Percentiles rank a stretch among this genome's conserved stretches.
These are phyloP conservation scores for Phalaenopsis aphrodite DNA, from an alignment of 106 monocot genomes.

Conservation along the genomic window DNA sequence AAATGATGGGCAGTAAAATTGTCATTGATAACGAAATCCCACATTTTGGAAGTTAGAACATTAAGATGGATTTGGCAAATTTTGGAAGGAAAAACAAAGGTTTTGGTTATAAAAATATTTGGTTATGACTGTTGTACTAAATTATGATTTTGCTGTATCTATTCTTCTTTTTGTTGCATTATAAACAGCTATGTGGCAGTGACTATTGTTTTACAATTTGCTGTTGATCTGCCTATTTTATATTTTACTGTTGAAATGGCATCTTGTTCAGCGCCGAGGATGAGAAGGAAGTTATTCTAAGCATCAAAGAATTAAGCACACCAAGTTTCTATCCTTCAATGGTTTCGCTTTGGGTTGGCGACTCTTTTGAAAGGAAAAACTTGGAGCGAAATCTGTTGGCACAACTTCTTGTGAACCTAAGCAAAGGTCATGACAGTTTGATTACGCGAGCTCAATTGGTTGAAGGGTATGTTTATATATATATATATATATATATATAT, in stretches of 20 bases:
- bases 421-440: slow-evolving; percentile 39
- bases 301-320: slow-evolving; percentile 72
- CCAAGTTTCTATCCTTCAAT: slow-evolving; percentile 63
- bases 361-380: slow-evolving; percentile 89
- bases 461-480: slow-evolving; percentile 45
- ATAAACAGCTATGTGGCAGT: not conserved
- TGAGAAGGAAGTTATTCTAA: slow-evolving; percentile 61
- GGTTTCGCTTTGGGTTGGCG: slow-evolving; percentile 71
- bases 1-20: not conserved
- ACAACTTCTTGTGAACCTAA: slow-evolving; percentile 64
- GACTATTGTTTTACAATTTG: not conserved
- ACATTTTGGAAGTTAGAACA: not conserved
- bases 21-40: not conserved
- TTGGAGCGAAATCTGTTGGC: slow-evolving; percentile 68
- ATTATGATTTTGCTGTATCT: not conserved
- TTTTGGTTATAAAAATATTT: not conserved
- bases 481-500: too few relatives aligned
- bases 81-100: not conserved
- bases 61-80: not conserved
- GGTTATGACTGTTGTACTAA: not conserved
- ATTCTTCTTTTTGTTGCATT: not conserved
- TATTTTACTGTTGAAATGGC: not conserved
- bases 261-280: slow-evolving; percentile 57
- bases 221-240: not conserved
- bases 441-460: slow-evolving; percentile 53